phyloP scores from a whole-genome alignment of 495 filamentous ascomycete species.

The Acidomyces sp. region DNA sequence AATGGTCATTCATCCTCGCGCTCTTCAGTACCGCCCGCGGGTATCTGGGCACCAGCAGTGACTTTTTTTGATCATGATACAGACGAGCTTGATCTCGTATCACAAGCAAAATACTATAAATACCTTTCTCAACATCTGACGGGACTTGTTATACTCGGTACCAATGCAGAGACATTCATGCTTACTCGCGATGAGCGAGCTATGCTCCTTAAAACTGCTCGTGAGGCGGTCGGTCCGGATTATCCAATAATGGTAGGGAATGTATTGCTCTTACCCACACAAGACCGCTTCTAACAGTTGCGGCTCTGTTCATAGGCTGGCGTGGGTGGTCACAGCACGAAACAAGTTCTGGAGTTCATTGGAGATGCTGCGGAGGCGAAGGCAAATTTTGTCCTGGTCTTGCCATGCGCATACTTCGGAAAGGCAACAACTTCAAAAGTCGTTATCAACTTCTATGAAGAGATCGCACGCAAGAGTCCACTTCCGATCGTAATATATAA shows the following conservation, averaged over 20 bases:
- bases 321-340: slow-evolving; percentile 49
- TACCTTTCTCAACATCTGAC: slow-evolving; percentile 24
- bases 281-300: too few species aligned
- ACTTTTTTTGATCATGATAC: slow-evolving; percentile 23
- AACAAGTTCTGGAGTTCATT: slow-evolving; percentile 47
- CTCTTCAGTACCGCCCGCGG: slow-evolving; percentile 13
- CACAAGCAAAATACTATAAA: slow-evolving; percentile 22
- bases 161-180: slow-evolving; percentile 24
- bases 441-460: slow-evolving; percentile 46
- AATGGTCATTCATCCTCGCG: slow-evolving; percentile 8
- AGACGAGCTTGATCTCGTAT: slow-evolving; percentile 16
- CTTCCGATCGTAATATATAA: slow-evolving; percentile 57
- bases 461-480: slow-evolving; percentile 38
- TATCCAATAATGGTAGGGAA: slow-evolving; percentile 22
- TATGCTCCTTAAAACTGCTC: slow-evolving; percentile 17
- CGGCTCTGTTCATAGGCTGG: slow-evolving; percentile 25
- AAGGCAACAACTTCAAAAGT: slow-evolving; percentile 44
- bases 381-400: slow-evolving; percentile 46
- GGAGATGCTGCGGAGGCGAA: slow-evolving; percentile 44
- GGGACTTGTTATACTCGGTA: slow-evolving; percentile 24
- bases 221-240: slow-evolving; percentile 16
- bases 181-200: slow-evolving; percentile 23
- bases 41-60: slow-evolving; percentile 22
- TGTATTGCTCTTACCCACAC: not conserved
- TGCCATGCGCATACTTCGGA: slow-evolving; percentile 54